A percentile compares a stretch with the other conserved stretches of the same genome.
phyloP scores from a whole-genome alignment of 75 land plant genomes.

The Picea sitchensis region DNA sequence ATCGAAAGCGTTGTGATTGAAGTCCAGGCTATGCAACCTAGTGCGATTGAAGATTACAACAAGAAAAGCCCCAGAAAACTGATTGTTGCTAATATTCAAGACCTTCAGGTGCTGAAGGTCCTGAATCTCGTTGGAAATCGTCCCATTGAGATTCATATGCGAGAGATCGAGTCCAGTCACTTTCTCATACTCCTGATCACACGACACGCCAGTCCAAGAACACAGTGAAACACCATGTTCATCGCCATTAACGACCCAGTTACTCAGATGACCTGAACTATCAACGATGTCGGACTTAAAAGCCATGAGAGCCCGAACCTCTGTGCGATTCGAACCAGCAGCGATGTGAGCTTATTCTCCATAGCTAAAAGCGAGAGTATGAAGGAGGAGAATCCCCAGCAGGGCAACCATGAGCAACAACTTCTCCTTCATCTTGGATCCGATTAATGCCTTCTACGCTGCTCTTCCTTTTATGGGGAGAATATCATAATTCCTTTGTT shows the following conservation, averaged over 20 bases:
- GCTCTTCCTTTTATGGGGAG: background rate
- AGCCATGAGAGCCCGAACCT: slow-evolving; percentile 20
- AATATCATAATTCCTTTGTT: background rate
- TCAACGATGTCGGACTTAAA: slow-evolving; percentile 28
- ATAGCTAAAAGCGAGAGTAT: background rate
- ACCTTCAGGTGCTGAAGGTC: background rate
- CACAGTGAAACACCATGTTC: slow-evolving; percentile 11
- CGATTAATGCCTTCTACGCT: too few relatives aligned
- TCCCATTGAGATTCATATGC: slow-evolving; percentile 16
- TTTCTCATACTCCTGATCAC: background rate
- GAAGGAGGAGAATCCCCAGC: background rate
- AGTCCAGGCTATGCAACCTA: slow-evolving; percentile 4
- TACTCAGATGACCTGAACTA: slow-evolving; percentile 21
- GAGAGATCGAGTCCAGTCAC: slow-evolving; percentile 13
- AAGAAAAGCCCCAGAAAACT: slow-evolving; percentile 10
- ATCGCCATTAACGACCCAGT: slow-evolving; percentile 22
- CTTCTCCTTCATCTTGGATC: too few relatives aligned
- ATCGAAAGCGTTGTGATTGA: slow-evolving; percentile 10
- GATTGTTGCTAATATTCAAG: slow-evolving; percentile 22
- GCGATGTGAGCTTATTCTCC: background rate
- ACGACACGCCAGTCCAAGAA: slow-evolving; percentile 15
- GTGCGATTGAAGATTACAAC: slow-evolving; percentile 2
- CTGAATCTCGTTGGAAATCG: slow-evolving; percentile 10
- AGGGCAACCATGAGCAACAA: background rate
- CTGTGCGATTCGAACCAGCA: background rate